Base-by-base conservation (phyloP, 139 green algal species). In the Haematococcus sp. region DNA sequence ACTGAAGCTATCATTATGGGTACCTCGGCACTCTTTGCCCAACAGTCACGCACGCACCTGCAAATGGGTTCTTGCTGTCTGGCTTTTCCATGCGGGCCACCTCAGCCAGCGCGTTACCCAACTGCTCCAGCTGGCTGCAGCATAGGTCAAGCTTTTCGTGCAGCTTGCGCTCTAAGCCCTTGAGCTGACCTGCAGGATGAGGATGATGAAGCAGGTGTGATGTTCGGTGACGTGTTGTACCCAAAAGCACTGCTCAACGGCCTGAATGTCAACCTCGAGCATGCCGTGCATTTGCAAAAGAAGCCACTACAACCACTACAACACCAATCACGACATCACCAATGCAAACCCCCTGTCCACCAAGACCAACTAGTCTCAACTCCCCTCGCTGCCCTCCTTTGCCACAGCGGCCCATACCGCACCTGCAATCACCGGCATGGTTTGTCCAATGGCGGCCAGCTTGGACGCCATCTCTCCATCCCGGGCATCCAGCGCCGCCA, bases 51-150 rank as follows among this genome's bases (percentile, higher is more conserved):
- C 31, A 71, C 66, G 9, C 44, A 73, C 66, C 66, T 63, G 66
- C 23, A 40, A 73, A 73, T 32, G 66, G 66, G 46, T 73, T 73
- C 66, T 73, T 73, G 40, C 4, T 43, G 46, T 60, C 44, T 7
- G 31, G 66, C 46, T 73, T 73, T 22, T 73, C 33, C 33, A 73
- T 60, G 15, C 20, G 28, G n/a, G 66, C 30, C 16, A 73, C n/a
- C 28, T 73, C 66, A 4, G n/a, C 44, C 40, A 73, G n/a, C 11
- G 22, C 35, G 5, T 3, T 15, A 3, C 40, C 17, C 30, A 73
- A 40, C 23, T 11, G 15, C 22, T 49, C 44, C 22, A 73, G 46
- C 66, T 73, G 66, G 3, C 31, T 15, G 33, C 34, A 30, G 63
- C 16, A 51, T 3, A 28, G 17, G 63, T 51, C 33, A 17, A 69